Percentiles rank a stretch among this genome's conserved stretches.
Evolutionary conservation across 805 yeast species (phyloP).

Genomic region (Yarrowia deformans): DNA sequence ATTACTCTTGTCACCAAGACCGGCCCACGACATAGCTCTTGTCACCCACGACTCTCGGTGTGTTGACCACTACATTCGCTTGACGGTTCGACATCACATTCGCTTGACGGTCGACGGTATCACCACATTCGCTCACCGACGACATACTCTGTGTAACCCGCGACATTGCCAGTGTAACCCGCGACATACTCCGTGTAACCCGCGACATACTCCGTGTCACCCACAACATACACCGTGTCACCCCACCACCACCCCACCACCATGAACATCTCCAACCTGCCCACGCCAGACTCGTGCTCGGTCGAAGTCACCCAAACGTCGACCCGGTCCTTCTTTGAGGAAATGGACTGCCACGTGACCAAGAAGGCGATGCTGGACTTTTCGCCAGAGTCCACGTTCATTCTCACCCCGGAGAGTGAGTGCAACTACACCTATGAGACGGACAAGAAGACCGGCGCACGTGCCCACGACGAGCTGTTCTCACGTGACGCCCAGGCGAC

Average conservation of each 20-base stretch:
- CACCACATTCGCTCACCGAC: not conserved
- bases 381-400: slow-evolving; percentile 35
- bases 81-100: not conserved
- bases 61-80: no score
- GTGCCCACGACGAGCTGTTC: not conserved
- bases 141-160: not conserved
- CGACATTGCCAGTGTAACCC: not conserved
- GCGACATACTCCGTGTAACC: not conserved
- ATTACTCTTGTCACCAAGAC: not conserved
- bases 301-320: slow-evolving; percentile 15
- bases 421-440: not conserved
- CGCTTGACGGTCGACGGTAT: not conserved
- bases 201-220: not conserved
- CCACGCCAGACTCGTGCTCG: slow-evolving; percentile 23
- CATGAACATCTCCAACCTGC: slow-evolving; percentile 13
- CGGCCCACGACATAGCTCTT: no score
- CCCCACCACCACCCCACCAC: not conserved
- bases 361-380: slow-evolving; percentile 30
- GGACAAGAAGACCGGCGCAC: not conserved
- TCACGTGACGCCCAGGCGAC: not conserved
- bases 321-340: slow-evolving; percentile 29
- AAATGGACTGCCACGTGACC: slow-evolving; percentile 33
- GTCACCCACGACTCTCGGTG: no score
- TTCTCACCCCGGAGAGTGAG: slow-evolving; percentile 15
- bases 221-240: not conserved